Base-by-base conservation (phyloP, 129 eudicot genomes). In the Arctium lappa region DNA sequence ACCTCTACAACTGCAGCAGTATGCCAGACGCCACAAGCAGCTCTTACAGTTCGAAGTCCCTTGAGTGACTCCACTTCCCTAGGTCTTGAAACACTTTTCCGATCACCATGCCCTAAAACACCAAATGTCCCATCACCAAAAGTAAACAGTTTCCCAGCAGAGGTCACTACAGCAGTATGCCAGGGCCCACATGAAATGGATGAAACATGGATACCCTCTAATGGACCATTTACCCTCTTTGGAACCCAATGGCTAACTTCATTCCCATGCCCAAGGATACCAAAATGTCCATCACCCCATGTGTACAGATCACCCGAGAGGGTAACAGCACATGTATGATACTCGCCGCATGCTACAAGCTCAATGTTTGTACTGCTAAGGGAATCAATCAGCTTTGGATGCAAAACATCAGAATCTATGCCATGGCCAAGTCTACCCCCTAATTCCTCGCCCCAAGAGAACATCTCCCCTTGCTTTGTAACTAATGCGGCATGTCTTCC, bases 1-100 rank as follows among this genome's bases (percentile, higher is more conserved):
- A 87, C 85, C 77, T 91, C 95, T 42, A 95, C 97, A 71, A 95
- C 87, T 15, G 99, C 98, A 56, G 99, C 98, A 15, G 98, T 91
- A 84, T 95, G 99, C 99, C 99, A 95, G 8, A 88, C 91, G 8
- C 99, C 99, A 88, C 99, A 95, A 81, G 98, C 93, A 60, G 93
- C 97, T 80, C 89, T 86, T 79, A 90, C 74, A 0, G 97, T 88
- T 69, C 88, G 79, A 8, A 86, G 80, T 37, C 97, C 99, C 76
- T 84, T 91, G 37, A 95, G 84, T 9, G 90, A 86, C 62, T 91
- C 93, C 34, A 95, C 99, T 91, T 95, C 97, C 65, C 48, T 79
- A 22, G 87, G 87, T 69, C 91, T 88, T 6, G 97, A 97, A 63
- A 79, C 75, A 65, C 82, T 77, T 53, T 60, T 62, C 30, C 89